phyloP scores from a whole-genome alignment of 768 basidiomycete species.

The Podaxis carcinomalis region DNA sequence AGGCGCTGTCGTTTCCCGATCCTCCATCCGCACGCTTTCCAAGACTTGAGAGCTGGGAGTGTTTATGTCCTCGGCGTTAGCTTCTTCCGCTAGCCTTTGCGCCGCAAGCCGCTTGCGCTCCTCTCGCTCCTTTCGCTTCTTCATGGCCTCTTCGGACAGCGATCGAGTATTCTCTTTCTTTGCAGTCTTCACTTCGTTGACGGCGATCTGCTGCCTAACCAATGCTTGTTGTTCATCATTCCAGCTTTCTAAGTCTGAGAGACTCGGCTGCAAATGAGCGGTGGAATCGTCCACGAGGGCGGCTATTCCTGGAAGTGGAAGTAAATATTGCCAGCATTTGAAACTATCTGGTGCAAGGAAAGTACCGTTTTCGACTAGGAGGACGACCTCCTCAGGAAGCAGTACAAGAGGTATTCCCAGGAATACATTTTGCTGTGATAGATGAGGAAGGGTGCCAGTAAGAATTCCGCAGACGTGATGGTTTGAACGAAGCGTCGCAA shows the following conservation, averaged over 20 bases:
- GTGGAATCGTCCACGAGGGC: slow-evolving; percentile 68
- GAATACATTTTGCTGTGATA: slow-evolving; percentile 96
- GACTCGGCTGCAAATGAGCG: slow-evolving; percentile 49
- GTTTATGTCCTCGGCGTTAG: slow-evolving; percentile 11
- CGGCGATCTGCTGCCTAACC: slow-evolving; percentile 43
- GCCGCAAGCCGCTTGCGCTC: slow-evolving; percentile 31
- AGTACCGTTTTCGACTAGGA: slow-evolving; percentile 80
- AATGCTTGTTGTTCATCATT: slow-evolving; percentile 41
- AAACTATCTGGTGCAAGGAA: neutral
- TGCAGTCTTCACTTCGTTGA: slow-evolving; percentile 45
- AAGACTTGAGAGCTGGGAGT: neutral
- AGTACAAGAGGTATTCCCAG: slow-evolving; percentile 87
- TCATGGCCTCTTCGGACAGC: slow-evolving; percentile 58
- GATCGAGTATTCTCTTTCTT: slow-evolving; percentile 38
- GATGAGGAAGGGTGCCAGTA: slow-evolving; percentile 87
- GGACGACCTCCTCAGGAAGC: slow-evolving; percentile 88
- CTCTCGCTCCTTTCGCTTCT: slow-evolving; percentile 72
- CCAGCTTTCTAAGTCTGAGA: slow-evolving; percentile 49
- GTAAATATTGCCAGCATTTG: slow-evolving; percentile 9
- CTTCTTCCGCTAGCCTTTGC: slow-evolving; percentile 13
- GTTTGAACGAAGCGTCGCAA: slow-evolving; percentile 71
- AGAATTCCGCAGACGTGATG: slow-evolving; percentile 84
- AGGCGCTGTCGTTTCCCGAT: slow-evolving; percentile 1
- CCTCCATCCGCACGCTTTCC: neutral
- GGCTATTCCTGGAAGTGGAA: slow-evolving; percentile 54